A percentile compares a stretch with the other conserved stretches of the same genome.
These are phyloP conservation scores for Astragalus membranaceus DNA, from an alignment of 306 rosid genomes.

Conservation along the genomic window DNA sequence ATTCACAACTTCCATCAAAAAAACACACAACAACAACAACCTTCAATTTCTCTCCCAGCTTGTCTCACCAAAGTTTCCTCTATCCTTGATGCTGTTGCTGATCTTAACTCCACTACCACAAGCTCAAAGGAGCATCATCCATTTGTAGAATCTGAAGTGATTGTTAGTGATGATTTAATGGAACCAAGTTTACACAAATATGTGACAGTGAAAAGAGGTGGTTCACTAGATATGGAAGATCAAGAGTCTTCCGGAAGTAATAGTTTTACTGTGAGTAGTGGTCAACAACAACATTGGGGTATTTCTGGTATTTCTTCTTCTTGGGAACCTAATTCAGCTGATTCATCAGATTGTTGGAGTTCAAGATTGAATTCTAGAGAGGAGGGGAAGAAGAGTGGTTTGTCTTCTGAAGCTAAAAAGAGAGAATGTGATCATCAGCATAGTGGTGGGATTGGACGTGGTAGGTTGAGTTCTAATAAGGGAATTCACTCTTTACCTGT, in stretches of 20 bases:
- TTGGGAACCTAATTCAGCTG: constrained; percentile 86
- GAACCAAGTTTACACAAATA: constrained; percentile 95
- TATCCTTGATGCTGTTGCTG: constrained; percentile 94
- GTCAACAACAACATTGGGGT: constrained; percentile 45
- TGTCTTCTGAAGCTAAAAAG: constrained; percentile 27
- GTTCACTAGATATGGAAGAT: constrained; percentile 64
- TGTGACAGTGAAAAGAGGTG: constrained; percentile 81
- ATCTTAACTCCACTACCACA: constrained; percentile 66
- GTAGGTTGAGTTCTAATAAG: constrained; percentile 44
- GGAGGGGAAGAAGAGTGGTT: constrained; percentile 26
- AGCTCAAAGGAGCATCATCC: constrained; percentile 47
- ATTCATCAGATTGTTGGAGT: constrained; percentile 64
- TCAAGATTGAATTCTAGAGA: constrained; percentile 46
- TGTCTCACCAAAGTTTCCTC: constrained; percentile 91
- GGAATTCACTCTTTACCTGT: constrained; percentile 31
- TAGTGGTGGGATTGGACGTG: constrained; percentile 69
- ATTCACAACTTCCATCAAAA: constrained; percentile 89
- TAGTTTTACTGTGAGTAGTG: constrained; percentile 55
- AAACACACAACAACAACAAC: constrained; percentile 21
- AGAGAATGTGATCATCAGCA: constrained; percentile 55
- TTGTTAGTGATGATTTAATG: constrained; percentile 58
- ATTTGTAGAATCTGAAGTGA: constrained; percentile 77
- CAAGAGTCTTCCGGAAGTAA: constrained; percentile 92
- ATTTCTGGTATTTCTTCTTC: constrained; percentile 39
- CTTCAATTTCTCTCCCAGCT: constrained; percentile 64